Evolutionary conservation across 176 grass and related monocot species (phyloP), one percentile per base, ranked within the genome.

Genomic region (Aegilops sharonensis): DNA sequence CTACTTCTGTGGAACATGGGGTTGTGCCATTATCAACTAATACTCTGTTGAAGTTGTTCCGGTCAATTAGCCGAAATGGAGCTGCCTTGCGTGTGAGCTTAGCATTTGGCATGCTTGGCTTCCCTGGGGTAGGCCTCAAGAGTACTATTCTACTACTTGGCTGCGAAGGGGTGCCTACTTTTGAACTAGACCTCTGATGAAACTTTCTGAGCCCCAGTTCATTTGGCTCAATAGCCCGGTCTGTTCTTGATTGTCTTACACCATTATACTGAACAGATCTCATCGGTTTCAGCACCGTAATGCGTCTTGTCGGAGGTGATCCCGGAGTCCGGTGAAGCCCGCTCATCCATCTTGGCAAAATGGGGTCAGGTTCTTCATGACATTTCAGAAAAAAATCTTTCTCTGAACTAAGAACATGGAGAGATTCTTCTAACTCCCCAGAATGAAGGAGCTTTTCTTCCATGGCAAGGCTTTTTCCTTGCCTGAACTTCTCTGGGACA

Each of bases 141-240:
- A 99, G 90, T 63, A 99, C 68, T 83, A 99, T 99, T 85, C 89
- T 89, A 82, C 92, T 96, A 82, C 92, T 94, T 65, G 92, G 73
- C 67, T 90, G 85, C 70, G 83, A 94, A 48, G 83, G 36, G 43
- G 40, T 87, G 87, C 89, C 90, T 77, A 87, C 83, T 39, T 31
- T 89, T 84, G 62, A 64, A 85, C 56, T 71, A 82, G 68, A 82
- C 66, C 37, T 83, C 63, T 72, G 83, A 67, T 78, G 54, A 69
- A 71, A 87, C 68, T 32, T 82, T 81, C 86, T 74, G 30, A 64
- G 23, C 31, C 75, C 83, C 23, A 57, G 76, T 68, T 30, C 72
- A 81, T 65, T 89, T 78, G 89, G 35, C 61, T 90, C 87, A 85
- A 40, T 70, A 62, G 43, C 71, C 57, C 10, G 60, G 42, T 90